Evolutionary conservation across 805 yeast genomes (phyloP).

Genomic region (Nakazawaea anatomiae): DNA sequence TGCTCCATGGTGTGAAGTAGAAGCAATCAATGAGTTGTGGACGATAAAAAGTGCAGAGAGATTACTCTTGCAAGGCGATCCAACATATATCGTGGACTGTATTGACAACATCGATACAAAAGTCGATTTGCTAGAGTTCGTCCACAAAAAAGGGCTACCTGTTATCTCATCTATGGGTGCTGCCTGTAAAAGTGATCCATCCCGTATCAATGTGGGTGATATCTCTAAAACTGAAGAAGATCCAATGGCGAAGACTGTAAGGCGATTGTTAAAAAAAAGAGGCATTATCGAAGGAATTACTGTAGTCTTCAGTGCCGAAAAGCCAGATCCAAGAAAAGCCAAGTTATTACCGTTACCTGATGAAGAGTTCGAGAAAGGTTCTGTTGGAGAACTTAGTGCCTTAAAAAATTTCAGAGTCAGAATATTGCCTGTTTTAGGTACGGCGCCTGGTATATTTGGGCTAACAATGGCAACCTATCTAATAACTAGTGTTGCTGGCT

Average conservation of each 20-base stretch:
- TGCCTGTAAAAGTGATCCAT: slow-evolving; percentile 92
- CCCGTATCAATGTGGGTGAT: slow-evolving; percentile 85
- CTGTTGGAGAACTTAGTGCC: slow-evolving; percentile 83
- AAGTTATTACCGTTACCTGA: slow-evolving; percentile 79
- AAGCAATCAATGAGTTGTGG: slow-evolving; percentile 76
- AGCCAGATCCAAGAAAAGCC: slow-evolving; percentile 95
- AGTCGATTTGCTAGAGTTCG: slow-evolving; percentile 77
- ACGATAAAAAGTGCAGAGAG: slow-evolving; percentile 57
- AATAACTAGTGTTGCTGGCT: slow-evolving; percentile 74
- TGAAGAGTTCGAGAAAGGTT: slow-evolving; percentile 72
- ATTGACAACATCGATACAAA: slow-evolving; percentile 97
- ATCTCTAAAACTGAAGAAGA: slow-evolving; percentile 90
- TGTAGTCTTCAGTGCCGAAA: slow-evolving; percentile 88
- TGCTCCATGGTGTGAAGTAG: slow-evolving; percentile 93
- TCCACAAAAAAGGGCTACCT: slow-evolving; percentile 53
- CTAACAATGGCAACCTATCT: slow-evolving; percentile 82
- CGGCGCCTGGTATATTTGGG: slow-evolving; percentile 97
- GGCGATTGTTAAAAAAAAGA: slow-evolving; percentile 74
- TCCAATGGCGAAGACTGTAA: slow-evolving; percentile 80
- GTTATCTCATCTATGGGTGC: slow-evolving; percentile 96
- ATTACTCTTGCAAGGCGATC: slow-evolving; percentile 49
- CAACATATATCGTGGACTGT: slow-evolving; percentile 86
- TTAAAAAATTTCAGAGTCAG: slow-evolving; percentile 87
- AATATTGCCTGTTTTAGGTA: slow-evolving; percentile 91
- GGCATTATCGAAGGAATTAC: slow-evolving; percentile 78